These are phyloP conservation scores for Coniella vitis DNA, from an alignment of 2,329 filamentous ascomycete genomes.

Conservation along the genomic window DNA sequence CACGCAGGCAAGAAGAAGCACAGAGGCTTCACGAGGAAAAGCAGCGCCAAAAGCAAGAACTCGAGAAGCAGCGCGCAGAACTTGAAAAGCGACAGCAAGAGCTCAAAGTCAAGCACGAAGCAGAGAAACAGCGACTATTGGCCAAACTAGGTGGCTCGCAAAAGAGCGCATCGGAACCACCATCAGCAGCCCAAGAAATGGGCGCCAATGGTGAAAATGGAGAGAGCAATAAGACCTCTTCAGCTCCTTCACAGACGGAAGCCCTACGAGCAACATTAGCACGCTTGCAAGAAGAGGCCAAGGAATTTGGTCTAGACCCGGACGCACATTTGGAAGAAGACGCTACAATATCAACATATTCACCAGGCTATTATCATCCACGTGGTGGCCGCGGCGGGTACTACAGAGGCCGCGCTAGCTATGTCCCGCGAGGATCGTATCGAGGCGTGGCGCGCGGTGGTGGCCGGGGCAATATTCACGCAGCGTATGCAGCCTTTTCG, in stretches of 20 bases:
- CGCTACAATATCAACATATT: slow-evolving; percentile 12
- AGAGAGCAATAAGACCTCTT: slow-evolving; percentile 21
- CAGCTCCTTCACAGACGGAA: slow-evolving; percentile 48
- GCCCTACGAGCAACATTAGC: slow-evolving; percentile 65
- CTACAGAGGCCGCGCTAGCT: slow-evolving; percentile 13
- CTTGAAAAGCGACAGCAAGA: slow-evolving; percentile 59
- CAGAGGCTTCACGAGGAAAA: slow-evolving; percentile 64
- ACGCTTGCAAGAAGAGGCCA: slow-evolving; percentile 66
- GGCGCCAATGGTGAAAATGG: slow-evolving; percentile 17
- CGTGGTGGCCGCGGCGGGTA: slow-evolving; percentile 19
- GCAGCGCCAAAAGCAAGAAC: slow-evolving; percentile 52
- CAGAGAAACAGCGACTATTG: slow-evolving; percentile 56
- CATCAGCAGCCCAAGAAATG: not conserved
- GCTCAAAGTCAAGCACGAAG: slow-evolving; percentile 54
- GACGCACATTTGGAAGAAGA: slow-evolving; percentile 39
- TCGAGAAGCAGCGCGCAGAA: slow-evolving; percentile 55
- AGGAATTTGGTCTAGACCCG: slow-evolving; percentile 60
- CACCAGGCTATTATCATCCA: slow-evolving; percentile 30
- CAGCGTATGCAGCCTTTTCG: slow-evolving; percentile 56
- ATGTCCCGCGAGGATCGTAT: slow-evolving; percentile 29
- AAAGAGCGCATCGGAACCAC: slow-evolving; percentile 17
- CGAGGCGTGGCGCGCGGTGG: slow-evolving; percentile 27
- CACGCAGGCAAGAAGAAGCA: slow-evolving; percentile 61
- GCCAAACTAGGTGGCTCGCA: slow-evolving; percentile 46
- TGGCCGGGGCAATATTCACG: slow-evolving; percentile 42